phyloP scores from a whole-genome alignment of 2,329 filamentous ascomycete species.

The Penicillium sp. region DNA sequence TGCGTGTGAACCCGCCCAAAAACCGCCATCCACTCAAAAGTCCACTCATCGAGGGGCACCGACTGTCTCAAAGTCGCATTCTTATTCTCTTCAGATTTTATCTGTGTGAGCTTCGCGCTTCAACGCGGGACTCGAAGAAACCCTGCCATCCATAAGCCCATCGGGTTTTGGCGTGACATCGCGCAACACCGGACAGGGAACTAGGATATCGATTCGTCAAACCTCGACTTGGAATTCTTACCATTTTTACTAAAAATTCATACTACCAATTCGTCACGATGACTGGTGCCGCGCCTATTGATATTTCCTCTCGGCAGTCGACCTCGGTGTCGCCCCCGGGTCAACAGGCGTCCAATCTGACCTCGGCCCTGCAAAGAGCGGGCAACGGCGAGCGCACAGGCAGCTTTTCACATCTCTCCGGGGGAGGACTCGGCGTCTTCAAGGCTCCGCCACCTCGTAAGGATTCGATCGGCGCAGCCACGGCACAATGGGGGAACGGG shows the following conservation, averaged over 20 bases:
- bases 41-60: conserved; percentile 54
- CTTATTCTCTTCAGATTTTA: conserved; percentile 48
- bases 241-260: conserved; percentile 31
- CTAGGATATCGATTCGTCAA: conserved; percentile 13
- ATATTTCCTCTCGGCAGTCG: conserved; percentile 55
- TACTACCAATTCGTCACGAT: conserved; percentile 39
- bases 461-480: conserved; percentile 53
- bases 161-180: conserved; percentile 47
- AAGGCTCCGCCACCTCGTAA: conserved; percentile 47
- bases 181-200: conserved; percentile 44
- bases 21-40: conserved; percentile 31
- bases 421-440: conserved; percentile 37
- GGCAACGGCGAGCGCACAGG: conserved; percentile 42
- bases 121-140: conserved; percentile 48
- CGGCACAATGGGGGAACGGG: conserved; percentile 56
- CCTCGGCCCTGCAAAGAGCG: conserved; percentile 57
- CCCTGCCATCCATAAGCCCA: conserved; percentile 45
- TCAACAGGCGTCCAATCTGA: conserved; percentile 62
- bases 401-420: conserved; percentile 45
- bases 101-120: conserved; percentile 46
- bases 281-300: conserved; percentile 57
- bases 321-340: conserved; percentile 57
- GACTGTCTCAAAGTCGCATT: conserved; percentile 36
- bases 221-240: conserved; percentile 3
- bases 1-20: conserved; percentile 29